Conservation (phyloP, 1,284 basidiomycete genomes). For the Ustilago xerochloae region DNA sequence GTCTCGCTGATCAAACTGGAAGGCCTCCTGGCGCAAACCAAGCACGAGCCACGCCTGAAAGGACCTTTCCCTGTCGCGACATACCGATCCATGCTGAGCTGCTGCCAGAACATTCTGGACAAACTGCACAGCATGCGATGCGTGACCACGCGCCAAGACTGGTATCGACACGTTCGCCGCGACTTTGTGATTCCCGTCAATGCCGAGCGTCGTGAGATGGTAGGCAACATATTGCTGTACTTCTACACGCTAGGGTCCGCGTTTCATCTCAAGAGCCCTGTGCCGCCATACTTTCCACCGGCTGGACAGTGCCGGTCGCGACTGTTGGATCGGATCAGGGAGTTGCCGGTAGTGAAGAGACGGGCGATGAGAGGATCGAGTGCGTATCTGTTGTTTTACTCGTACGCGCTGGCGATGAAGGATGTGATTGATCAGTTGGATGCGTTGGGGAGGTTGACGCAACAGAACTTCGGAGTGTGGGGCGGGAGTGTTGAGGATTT, state of each 20-base stretch:
- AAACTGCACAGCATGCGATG: slow-evolving; percentile 90
- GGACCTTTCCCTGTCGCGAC: slow-evolving; percentile 72
- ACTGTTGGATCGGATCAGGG: slow-evolving; percentile 71
- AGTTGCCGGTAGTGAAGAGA: slow-evolving; percentile 81
- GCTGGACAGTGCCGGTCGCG: slow-evolving; percentile 83
- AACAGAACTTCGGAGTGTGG: slow-evolving; percentile 59
- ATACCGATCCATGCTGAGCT: slow-evolving; percentile 85
- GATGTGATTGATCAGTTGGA: slow-evolving; percentile 60
- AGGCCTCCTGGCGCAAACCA: slow-evolving; percentile 81
- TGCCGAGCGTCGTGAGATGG: slow-evolving; percentile 82
- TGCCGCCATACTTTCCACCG: slow-evolving; percentile 93
- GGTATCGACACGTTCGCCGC: slow-evolving; percentile 80
- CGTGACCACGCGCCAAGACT: slow-evolving; percentile 91
- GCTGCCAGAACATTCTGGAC: slow-evolving; percentile 81
- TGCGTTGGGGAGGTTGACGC: slow-evolving; percentile 48
- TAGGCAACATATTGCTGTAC: slow-evolving; percentile 89
- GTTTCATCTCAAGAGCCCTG: slow-evolving; percentile 86
- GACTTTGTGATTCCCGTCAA: slow-evolving; percentile 83
- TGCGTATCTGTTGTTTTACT: slow-evolving; percentile 87
- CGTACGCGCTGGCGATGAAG: slow-evolving; percentile 88
- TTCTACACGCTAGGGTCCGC: slow-evolving; percentile 88
- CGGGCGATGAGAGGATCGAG: slow-evolving; percentile 74
- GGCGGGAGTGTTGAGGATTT: slow-evolving; percentile 54
- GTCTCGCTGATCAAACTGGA: slow-evolving; percentile 80
- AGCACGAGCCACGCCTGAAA: slow-evolving; percentile 92